Evolutionary conservation across 176 grass and related monocot species (phyloP).

Genomic region (Triticum aestivum): DNA sequence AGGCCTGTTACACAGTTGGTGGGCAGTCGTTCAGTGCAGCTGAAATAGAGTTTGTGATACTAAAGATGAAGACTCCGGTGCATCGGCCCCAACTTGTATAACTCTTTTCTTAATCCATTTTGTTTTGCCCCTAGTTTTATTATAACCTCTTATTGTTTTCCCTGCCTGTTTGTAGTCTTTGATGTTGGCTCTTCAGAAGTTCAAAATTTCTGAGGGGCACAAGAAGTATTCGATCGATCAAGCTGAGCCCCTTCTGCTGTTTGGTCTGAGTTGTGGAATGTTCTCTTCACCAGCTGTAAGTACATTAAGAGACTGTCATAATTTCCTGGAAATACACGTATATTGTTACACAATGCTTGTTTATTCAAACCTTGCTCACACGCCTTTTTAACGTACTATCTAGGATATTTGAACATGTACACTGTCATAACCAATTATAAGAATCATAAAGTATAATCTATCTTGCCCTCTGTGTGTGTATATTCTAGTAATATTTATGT

Average conservation of each 20-base stretch:
- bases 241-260: conserved; percentile 69
- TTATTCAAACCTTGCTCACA: not conserved
- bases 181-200: conserved; percentile 89
- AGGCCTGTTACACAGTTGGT: conserved; percentile 93
- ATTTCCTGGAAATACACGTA: not conserved
- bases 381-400: not conserved
- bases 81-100: conserved; percentile 88
- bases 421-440: not conserved
- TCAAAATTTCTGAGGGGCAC: conserved; percentile 89
- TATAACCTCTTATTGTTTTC: conserved; percentile 41
- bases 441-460: conserved; percentile 5
- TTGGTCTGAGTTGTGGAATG: conserved; percentile 92
- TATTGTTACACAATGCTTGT: conserved; percentile 1
- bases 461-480: not conserved
- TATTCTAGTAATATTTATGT: not conserved
- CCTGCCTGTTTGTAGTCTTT: conserved; percentile 58
- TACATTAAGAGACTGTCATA: not conserved
- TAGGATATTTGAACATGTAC: not conserved
- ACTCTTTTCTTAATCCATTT: not conserved
- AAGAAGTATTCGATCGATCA: conserved; percentile 69
- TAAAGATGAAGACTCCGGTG: conserved; percentile 88
- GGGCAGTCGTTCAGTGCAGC: conserved; percentile 93
- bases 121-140: conserved; percentile 15
- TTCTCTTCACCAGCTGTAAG: conserved; percentile 97
- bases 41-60: conserved; percentile 88